Evolutionary conservation across 2,329 filamentous ascomycete species (phyloP), one percentile per base, ranked within the genome.

Genomic region (Pestalotiopsis sp.): DNA sequence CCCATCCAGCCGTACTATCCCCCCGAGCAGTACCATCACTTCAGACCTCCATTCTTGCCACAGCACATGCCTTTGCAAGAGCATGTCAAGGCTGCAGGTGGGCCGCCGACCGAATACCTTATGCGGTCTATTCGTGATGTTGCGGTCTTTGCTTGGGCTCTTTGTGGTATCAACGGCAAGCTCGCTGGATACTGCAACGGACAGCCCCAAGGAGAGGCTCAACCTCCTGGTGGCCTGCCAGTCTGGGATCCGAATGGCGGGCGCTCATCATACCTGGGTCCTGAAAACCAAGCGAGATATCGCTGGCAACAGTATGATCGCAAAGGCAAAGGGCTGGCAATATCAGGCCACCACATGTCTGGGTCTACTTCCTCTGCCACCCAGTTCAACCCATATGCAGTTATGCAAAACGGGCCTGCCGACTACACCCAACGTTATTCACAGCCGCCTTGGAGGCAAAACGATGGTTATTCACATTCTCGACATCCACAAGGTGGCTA

Each of bases 81-180:
- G 25, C 80, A 80, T 66, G 80, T 83, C 45, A 84, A 84, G 72
- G 80, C 81, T 17, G 80, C 80, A 13, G 83, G 84, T 71, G 87
- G 87, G n/a, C 88, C 88, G 49, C 82, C 86, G 20, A 76, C 85
- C 61, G 85, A 89, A 31, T 86, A 90, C 66, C 89, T 96, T 74
- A 93, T 96, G 92, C 86, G 87, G 67, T 92, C 91, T 2, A 97
- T 97, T 72, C 90, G 92, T 68, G 93, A 96, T 66, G 92, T 95
- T 62, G 93, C 92, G 1, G 92, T 96, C n/a, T 96, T 97, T 77
- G 93, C 93, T 11, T 97, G 93, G 93, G 91, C 91, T 1, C 81
- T 95, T 12, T 89, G 90, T 27, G 93, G 93, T 25, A 95, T 95
- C 82, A 95, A 96, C 77, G 91, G 91, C 14, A 91, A 89, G 56